phyloP scores from a whole-genome alignment of 2,329 filamentous ascomycete species.

The Fusarium sp. region DNA sequence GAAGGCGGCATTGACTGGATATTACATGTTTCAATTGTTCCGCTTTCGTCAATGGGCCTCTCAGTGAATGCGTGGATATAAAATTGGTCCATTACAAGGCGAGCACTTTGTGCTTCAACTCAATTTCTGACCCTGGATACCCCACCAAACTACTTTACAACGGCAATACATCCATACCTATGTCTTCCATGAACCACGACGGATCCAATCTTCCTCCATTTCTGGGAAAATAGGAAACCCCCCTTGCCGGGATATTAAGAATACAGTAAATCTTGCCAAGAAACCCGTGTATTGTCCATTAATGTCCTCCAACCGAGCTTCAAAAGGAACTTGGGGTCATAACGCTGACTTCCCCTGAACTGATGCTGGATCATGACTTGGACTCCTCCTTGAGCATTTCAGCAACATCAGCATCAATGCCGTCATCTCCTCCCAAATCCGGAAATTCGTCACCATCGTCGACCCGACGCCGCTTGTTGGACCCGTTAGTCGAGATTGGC shows the following conservation, averaged over 20 bases:
- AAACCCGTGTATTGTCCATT: neutral
- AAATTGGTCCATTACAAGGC: neutral
- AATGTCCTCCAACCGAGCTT: neutral
- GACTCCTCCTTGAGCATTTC: slow-evolving; percentile 58
- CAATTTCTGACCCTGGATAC: neutral
- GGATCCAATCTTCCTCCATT: neutral
- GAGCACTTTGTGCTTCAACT: neutral
- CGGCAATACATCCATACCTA: neutral
- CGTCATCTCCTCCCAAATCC: slow-evolving; percentile 65
- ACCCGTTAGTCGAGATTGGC: slow-evolving; percentile 62
- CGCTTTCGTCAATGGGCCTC: neutral
- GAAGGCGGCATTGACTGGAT: neutral
- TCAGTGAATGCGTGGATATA: neutral
- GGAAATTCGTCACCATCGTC: slow-evolving; percentile 65
- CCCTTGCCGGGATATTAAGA: neutral
- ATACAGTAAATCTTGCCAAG: neutral
- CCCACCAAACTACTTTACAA: neutral
- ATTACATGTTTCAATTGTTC: neutral
- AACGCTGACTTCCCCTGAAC: neutral
- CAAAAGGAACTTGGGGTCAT: no score
- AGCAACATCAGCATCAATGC: slow-evolving; percentile 67
- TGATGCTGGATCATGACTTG: slow-evolving; percentile 18
- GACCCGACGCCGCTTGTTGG: slow-evolving; percentile 68
- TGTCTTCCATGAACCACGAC: slow-evolving; percentile 7
- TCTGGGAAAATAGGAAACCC: neutral